Evolutionary conservation across 257 asterid species (phyloP), one percentile per base, ranked within the genome.

Genomic region (Misopates orontium): DNA sequence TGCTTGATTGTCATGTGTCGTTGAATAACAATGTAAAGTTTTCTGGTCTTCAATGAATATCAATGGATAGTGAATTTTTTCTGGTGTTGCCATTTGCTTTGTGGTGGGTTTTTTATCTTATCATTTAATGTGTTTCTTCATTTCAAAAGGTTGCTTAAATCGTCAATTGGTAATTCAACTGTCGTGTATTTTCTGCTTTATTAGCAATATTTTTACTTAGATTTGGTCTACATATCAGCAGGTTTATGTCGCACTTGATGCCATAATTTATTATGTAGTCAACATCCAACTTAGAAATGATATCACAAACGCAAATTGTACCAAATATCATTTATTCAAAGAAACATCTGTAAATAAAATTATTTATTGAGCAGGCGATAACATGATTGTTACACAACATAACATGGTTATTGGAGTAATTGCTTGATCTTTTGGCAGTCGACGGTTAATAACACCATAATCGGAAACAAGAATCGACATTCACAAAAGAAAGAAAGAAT

Each of bases 361-460:
- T 8, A 23, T 59, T 32, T 60, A 61, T 61, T 67, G 47, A 74
- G 51, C 39, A 55, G 18, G 45, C 10, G 62, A 16, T 52, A 12
- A 48, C 11, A 36, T 36, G 42, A 8, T 9, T 36, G 42, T 36
- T 36, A 36, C 42, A 36, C 42, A 13, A 9, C 40, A 10, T 60
- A 28, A 16, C 60, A 14, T 17, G 56, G 18, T 19, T 56, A 60
- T 52, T 32, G 11, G 5, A 39, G 19, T 18, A 10, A 31, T 15
- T 44, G 64, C 21, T 13, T 53, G 55, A 44, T 39, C 47, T 40
- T 11, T 16, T 22, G 22, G 58, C 36, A 18, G 70, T 19, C 13
- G 25, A 22, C n/a, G 20, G 44, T 19, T 56, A 14, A 40, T 25
- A n/a, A 48, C 0, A n/a, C 18, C 32, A 45, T 7, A 52, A 23